Evolutionary conservation across 2,329 filamentous ascomycete species (phyloP), one percentile per base, ranked within the genome.

Genomic region (Arthrobotrys sinensis): DNA sequence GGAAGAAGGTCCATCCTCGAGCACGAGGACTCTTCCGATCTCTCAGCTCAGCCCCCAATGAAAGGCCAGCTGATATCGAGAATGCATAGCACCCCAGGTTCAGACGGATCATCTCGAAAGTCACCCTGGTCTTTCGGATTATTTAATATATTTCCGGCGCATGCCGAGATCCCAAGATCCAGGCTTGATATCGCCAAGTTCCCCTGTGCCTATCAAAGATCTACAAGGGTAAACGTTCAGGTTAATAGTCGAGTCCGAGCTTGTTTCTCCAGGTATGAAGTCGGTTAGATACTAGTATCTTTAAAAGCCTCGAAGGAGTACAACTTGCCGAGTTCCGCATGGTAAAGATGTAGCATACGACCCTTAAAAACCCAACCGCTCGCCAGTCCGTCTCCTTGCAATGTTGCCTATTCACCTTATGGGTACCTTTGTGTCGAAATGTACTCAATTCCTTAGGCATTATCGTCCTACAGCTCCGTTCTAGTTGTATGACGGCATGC

Each of bases 111-210:
- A 32, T 40, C 55, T 60, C 8, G 36, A 40, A 16, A 14, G 10
- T 10, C 10, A 48, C 14, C 60, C 60, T 21, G n/a, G 60, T 19
- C 12, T 16, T 19, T 64, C 60, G 60, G 60, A 50, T 64, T 64
- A 50, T 64, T 46, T 50, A 64, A 64, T 64, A 64, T 64, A 64
- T 64, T 64, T 64, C 60, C 60, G 60, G 60, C 24, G 55, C 55
- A 60, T 60, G 55, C 55, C 55, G 55, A 60, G 55, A 60, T 60
- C 55, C 55, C 55, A 60, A 60, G 55, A 40, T 60, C 55, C 55
- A 60, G 55, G 55, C 36, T 60, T 60, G 55, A 60, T 60, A 60
- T 60, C 55, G 55, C 55, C 55, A 60, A 60, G 55, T 28, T 60
- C 55, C 55, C 55, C 36, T 60, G 55, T 60, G 55, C n/a, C 55